A percentile compares a stretch with the other conserved stretches of the same genome.
phyloP scores from a whole-genome alignment of 805 yeast species.

The Zygotorulaspora florentina region DNA sequence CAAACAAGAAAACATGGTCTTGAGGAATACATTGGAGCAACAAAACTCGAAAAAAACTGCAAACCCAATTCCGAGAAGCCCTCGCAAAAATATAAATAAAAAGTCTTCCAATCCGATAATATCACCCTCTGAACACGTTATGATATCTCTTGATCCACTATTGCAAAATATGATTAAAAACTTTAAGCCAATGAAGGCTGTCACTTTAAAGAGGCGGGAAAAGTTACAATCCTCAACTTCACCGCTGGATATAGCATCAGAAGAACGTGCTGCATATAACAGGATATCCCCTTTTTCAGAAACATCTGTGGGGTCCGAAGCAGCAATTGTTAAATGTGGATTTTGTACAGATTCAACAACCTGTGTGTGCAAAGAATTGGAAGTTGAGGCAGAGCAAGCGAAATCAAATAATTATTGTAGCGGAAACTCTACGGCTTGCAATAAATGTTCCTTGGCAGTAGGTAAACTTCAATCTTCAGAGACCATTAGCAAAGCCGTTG shows the following conservation, averaged over 20 bases:
- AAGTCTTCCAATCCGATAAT: neutral
- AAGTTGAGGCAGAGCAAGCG: constrained; percentile 34
- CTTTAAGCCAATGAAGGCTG: constrained; percentile 64
- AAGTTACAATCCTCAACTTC: neutral
- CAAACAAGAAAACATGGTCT: constrained; percentile 6
- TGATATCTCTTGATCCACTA: constrained; percentile 39
- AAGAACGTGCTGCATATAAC: neutral
- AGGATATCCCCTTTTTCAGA: neutral
- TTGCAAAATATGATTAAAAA: constrained; percentile 37
- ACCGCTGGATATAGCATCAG: neutral
- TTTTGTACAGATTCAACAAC: constrained; percentile 91
- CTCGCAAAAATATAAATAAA: neutral
- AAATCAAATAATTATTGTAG: constrained; percentile 19
- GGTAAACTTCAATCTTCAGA: neutral
- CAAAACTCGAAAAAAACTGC: neutral
- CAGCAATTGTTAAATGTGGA: constrained; percentile 53
- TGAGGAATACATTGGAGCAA: constrained; percentile 9
- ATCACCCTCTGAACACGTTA: neutral
- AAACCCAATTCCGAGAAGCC: neutral
- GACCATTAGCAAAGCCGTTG: neutral
- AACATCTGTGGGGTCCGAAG: neutral
- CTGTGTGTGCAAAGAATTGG: constrained; percentile 84
- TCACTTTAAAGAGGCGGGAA: constrained; percentile 26
- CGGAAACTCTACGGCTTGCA: constrained; percentile 38
- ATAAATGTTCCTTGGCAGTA: constrained; percentile 37